These are phyloP conservation scores for Cyclocybe cylindracea DNA, from an alignment of 768 basidiomycete species.

Conservation along the genomic window DNA sequence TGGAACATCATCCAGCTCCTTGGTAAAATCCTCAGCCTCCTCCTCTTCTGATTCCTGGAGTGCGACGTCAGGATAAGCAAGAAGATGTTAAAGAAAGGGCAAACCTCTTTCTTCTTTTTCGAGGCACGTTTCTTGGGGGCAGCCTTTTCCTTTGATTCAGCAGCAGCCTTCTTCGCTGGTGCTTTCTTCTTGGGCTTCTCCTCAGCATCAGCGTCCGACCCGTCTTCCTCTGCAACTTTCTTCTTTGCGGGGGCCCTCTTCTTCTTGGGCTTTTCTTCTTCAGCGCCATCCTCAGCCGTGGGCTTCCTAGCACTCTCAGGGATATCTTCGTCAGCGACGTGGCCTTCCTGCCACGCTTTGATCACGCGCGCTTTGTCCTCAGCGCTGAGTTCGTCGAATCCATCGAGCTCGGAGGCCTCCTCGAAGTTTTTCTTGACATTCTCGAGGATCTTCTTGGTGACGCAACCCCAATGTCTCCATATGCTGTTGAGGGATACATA, in stretches of 20 bases:
- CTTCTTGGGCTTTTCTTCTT: conserved; percentile 50
- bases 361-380: conserved; percentile 73
- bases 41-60: conserved; percentile 11
- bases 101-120: conserved; percentile 33
- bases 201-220: conserved; percentile 32
- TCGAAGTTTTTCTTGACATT: conserved; percentile 70
- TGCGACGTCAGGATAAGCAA: neutral
- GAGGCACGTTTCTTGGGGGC: conserved; percentile 41
- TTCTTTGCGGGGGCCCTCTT: conserved; percentile 31
- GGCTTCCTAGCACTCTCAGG: conserved; percentile 71
- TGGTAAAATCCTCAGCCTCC: conserved; percentile 46
- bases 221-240: conserved; percentile 21
- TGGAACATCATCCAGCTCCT: conserved; percentile 38
- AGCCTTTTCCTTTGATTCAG: conserved; percentile 46
- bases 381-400: conserved; percentile 70
- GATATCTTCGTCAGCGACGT: conserved; percentile 83
- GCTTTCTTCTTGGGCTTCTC: conserved; percentile 52
- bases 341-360: conserved; percentile 75
- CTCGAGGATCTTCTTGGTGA: conserved; percentile 62
- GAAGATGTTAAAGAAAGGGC: neutral
- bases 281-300: conserved; percentile 44
- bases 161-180: conserved; percentile 24
- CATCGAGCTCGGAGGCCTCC: conserved; percentile 74
- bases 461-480: conserved; percentile 94
- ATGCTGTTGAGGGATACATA: conserved; percentile 37